Evolutionary conservation across 148 eudicot genomes (phyloP).

Genomic region (Rhododendron molle): DNA sequence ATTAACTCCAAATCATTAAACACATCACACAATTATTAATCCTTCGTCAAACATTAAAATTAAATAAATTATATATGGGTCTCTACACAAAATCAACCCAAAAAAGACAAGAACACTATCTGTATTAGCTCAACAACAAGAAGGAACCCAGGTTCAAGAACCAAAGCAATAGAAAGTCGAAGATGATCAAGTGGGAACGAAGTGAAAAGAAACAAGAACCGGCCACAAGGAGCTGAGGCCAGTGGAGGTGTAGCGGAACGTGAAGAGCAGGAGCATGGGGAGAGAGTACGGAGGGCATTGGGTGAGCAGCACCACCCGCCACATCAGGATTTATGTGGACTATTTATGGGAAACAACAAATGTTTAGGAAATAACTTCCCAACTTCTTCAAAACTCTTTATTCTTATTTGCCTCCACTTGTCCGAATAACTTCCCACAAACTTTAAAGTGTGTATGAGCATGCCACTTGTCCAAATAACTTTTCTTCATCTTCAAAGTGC

Average conservation of each 20-base stretch:
- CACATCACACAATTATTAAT: no score
- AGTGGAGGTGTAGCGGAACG: constrained; percentile 60
- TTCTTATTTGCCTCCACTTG: no score
- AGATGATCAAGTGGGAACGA: constrained; percentile 17
- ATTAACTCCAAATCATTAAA: no score
- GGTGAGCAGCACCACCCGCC: constrained; percentile 84
- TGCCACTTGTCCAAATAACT: no score
- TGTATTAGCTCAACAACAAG: constrained; percentile 52
- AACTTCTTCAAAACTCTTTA: no score
- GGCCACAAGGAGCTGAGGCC: constrained; percentile 34
- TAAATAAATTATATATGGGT: no score
- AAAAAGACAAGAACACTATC: constrained; percentile 24
- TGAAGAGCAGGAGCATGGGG: constrained; percentile 64
- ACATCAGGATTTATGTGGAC: constrained; percentile 82
- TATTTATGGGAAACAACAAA: constrained; percentile 14
- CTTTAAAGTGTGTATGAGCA: no score
- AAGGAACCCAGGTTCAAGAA: constrained; percentile 30
- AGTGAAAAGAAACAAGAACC: not conserved
- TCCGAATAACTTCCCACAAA: no score
- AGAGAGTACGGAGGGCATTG: constrained; percentile 87
- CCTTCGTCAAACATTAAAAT: no score
- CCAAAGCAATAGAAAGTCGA: constrained; percentile 12
- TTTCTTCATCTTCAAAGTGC: no score
- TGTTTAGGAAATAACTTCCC: no score
- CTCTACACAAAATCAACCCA: constrained; percentile 2